Base-by-base conservation (phyloP, 2,329 filamentous ascomycete genomes). In the Pyricularia pennisetigena region DNA sequence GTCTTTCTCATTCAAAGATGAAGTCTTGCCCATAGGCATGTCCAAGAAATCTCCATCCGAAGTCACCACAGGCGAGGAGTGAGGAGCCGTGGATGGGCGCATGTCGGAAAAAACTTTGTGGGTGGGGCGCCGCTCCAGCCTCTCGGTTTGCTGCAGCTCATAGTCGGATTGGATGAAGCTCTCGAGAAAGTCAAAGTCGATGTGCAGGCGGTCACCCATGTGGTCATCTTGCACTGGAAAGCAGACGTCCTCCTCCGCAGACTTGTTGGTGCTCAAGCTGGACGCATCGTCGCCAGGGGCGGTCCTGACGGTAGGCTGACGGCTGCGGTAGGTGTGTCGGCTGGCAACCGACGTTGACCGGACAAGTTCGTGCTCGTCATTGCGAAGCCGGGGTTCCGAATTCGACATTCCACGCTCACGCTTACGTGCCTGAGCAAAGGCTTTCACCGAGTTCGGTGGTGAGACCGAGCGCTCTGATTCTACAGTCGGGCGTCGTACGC, bases 361-460 rank as follows among this genome's bases (percentile, higher is more conserved):
- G 71, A 91, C 87, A 30, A 94, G 81, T 28, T 86, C 83, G 26
- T 86, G 81, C 6, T 84, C 80, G 23, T 75, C 74, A 69, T 71
- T 77, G 28, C 73, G 72, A 75, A 35, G 12, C 32, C 76, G 68
- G 23, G 72, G 71, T 71, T 85, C 85, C 20, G 83, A 86, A 71
- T 84, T 80, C 26, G 84, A 88, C 75, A 84, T 76, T 69, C 88
- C 92, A 62, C 94, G 90, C 75, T 94, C 92, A 69, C 94, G 90
- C 69, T 93, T 91, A 66, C 93, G 90, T 68, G 92, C 92, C 74
- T 95, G 92, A 23, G 95, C 95, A 78, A 99, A 99, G 4, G 95
- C 95, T 78, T 98, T 97, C 67, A 99, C 93, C 0, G 95, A 99
- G 78, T 97, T 99, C 8, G 95, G 95, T 12, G 94, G 94, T 6